Base-by-base conservation (phyloP, 2,329 filamentous ascomycete genomes). In the Claviceps cyperi region DNA sequence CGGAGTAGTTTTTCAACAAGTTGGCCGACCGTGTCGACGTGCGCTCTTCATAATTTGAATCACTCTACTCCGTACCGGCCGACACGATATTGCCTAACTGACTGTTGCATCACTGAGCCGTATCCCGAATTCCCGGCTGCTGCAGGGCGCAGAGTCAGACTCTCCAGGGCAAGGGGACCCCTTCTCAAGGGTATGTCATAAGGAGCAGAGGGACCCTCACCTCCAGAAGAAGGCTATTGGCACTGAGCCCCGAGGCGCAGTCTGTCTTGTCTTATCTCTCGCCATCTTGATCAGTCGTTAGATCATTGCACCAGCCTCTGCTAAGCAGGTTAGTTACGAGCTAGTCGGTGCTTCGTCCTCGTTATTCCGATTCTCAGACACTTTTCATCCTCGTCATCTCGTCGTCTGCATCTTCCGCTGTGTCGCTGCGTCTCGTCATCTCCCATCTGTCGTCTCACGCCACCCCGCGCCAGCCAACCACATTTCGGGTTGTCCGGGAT, bases 391-490 rank as follows among this genome's bases (percentile, higher is more conserved):
- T 46, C 19, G 19, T 46, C 24, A 32, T 19, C 22, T 37, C 9
- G 9, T 32, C 28, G 22, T 32, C n/a, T 32, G 8, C 14, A 28
- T n/a, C 22, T 24, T 7, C 11, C 15, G 22, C 32, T 40, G 38
- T 17, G 5, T 40, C 13, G 38, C 13, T 40, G 38, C 17, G n/a
- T 17, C n/a, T 19, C 32, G 22, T 11, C 38, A 37, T 40, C 37
- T 11, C 46, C 46, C 37, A 7, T 15, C 28, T 11, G 41, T 44
- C 41, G 7, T n/a, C 22, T 32, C 14, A 24, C 41, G 40, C 40
- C 38, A 45, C 19, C 37, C 43, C 44, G 35, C 37, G 43, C 40
- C 45, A 50, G 37, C 48, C 45, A 52, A 52, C 48, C 41, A 39
- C 48, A 41, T 50, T 48, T 43, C 44, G 45, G 28, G 28, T 47